Conservation (phyloP, 139 green algal genomes). For the Zygnema circumcarinatum region DNA sequence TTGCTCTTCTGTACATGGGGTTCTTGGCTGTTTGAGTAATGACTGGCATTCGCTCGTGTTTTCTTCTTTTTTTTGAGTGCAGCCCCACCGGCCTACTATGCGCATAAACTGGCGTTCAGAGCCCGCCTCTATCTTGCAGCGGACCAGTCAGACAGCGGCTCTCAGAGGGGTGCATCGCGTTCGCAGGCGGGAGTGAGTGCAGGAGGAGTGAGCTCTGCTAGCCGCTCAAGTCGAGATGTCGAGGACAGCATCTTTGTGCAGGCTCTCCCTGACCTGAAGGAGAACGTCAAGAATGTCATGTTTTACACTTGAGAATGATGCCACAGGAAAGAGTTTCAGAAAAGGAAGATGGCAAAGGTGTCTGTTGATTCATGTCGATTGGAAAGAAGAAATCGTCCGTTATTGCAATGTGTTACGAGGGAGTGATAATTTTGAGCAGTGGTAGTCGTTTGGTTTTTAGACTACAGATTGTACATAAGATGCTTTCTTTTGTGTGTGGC, state of each 20-base stretch:
- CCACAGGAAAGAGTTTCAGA: no score
- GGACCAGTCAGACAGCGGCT: neutral
- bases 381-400: no score
- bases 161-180: neutral
- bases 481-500: no score
- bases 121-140: constrained; percentile 36
- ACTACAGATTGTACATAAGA: no score
- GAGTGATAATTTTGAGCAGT: no score
- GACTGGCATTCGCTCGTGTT: no score
- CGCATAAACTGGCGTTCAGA: constrained; percentile 53
- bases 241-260: neutral
- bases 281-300: neutral
- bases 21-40: no score
- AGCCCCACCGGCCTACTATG: constrained; percentile 57
- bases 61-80: neutral
- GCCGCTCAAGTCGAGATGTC: neutral
- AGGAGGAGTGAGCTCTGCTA: neutral
- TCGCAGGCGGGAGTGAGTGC: neutral
- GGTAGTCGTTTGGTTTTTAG: no score
- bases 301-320: neutral
- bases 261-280: neutral
- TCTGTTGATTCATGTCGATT: no score
- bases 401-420: no score
- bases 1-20: no score
- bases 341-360: no score